A percentile compares a stretch with the other conserved stretches of the same genome.
Evolutionary conservation across 495 filamentous ascomycete species (phyloP).

Genomic region (Physcia stellaris): DNA sequence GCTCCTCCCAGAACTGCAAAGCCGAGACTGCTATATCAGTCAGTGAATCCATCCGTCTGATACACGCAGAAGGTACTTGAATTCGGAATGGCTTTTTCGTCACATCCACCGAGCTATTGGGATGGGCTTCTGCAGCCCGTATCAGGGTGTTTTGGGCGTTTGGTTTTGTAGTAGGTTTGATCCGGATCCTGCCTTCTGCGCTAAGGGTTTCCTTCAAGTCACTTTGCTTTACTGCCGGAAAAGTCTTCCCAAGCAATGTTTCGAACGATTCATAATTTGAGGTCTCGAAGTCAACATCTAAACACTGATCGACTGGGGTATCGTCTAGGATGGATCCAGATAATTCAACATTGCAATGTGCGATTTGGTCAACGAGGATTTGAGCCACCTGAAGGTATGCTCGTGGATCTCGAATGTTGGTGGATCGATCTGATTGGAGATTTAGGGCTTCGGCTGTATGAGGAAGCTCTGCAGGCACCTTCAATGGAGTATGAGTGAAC

Average conservation of each 20-base stretch:
- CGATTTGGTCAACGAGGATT: constrained; percentile 8
- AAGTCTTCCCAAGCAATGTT: background rate
- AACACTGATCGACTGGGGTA: background rate
- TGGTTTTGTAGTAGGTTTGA: too few species aligned
- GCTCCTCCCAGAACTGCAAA: constrained; percentile 78
- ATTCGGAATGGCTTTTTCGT: too few species aligned
- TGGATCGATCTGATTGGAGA: too few species aligned
- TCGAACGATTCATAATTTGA: background rate
- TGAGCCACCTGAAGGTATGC: constrained; percentile 9
- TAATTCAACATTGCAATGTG: background rate
- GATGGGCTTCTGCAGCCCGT: too few species aligned
- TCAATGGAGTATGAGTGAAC: too few species aligned
- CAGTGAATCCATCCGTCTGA: constrained; percentile 40
- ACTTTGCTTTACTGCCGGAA: background rate
- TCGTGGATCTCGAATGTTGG: too few species aligned
- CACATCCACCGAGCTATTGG: too few species aligned
- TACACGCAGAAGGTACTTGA: constrained; percentile 6
- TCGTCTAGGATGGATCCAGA: background rate
- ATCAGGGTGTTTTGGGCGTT: too few species aligned
- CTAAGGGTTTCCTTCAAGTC: background rate
- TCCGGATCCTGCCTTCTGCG: too few species aligned
- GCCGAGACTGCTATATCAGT: constrained; percentile 70
- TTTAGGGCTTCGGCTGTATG: too few species aligned
- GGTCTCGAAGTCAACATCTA: background rate
- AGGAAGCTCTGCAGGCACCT: too few species aligned